Evolutionary conservation across 257 asterid genomes (phyloP).

Genomic region (Nemophila menziesii): DNA sequence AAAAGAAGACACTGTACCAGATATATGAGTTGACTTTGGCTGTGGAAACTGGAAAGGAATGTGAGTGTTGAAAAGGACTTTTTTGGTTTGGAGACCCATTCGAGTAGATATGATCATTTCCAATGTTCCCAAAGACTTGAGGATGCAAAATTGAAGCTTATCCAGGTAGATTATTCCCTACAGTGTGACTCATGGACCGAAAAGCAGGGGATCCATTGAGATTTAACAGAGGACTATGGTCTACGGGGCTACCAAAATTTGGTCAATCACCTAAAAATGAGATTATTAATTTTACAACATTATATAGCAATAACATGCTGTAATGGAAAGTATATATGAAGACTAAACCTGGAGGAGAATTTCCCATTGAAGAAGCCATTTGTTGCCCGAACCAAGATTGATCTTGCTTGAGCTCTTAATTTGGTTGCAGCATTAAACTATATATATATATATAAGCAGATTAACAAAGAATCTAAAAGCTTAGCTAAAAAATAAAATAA

Average conservation of each 20-base stretch:
- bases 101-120: conserved; percentile 4
- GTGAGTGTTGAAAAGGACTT: conserved; percentile 28
- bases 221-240: conserved; percentile 29
- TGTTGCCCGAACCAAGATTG: conserved; percentile 34
- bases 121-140: conserved; percentile 15
- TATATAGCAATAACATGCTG: conserved; percentile 1
- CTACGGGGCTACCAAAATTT: conserved; percentile 40
- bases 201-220: conserved; percentile 30
- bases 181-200: conserved; percentile 27
- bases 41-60: conserved; percentile 43
- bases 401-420: conserved; percentile 48
- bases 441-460: conserved; percentile 1
- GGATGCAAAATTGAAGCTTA: conserved; percentile 44
- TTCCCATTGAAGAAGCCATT: conserved; percentile 36
- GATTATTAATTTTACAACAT: neutral
- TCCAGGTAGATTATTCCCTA: too few relatives aligned
- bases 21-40: conserved; percentile 25
- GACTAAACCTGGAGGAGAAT: conserved; percentile 44
- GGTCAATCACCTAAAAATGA: conserved; percentile 50
- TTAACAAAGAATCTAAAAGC: neutral
- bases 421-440: conserved; percentile 38
- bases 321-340: conserved; percentile 2
- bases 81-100: conserved; percentile 15
- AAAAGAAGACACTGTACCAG: conserved; percentile 28
- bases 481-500: neutral